These are phyloP conservation scores for Phycomyces nitens DNA, from an alignment of 192 early-diverging fungal genomes.

Conservation along the genomic window DNA sequence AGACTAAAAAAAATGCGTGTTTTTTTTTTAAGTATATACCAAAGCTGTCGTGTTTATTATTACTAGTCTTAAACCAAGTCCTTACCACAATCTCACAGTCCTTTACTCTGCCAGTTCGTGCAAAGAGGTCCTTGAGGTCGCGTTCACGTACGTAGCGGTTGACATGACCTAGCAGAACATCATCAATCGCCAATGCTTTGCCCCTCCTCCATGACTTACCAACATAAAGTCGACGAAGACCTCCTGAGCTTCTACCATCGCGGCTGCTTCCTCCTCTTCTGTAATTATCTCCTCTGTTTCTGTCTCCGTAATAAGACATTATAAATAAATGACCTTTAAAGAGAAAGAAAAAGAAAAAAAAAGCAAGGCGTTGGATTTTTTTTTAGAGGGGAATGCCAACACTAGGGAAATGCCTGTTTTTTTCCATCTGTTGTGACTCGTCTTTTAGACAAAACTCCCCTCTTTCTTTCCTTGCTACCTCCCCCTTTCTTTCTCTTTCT, in stretches of 20 bases:
- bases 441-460: no score
- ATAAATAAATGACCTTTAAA: background rate
- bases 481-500: no score
- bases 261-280: constrained; percentile 7
- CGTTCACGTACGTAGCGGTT: constrained; percentile 24
- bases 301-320: constrained; percentile 8
- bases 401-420: no score
- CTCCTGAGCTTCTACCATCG: background rate
- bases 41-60: background rate
- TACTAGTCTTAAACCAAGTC: background rate
- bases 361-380: no score
- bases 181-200: background rate
- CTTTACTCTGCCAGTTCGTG: constrained; percentile 18
- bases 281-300: constrained; percentile 5
- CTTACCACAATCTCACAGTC: constrained; percentile 27
- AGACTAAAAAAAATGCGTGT: constrained; percentile 7
- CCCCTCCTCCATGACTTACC: constrained; percentile 5
- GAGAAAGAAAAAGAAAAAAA: no score
- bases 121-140: constrained; percentile 30
- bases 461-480: no score
- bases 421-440: no score
- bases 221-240: constrained; percentile 26
- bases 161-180: constrained; percentile 13
- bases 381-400: no score
- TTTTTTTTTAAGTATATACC: background rate